Conservation (phyloP, 2,329 filamentous ascomycete species). For the Arachnopeziza araneosa region DNA sequence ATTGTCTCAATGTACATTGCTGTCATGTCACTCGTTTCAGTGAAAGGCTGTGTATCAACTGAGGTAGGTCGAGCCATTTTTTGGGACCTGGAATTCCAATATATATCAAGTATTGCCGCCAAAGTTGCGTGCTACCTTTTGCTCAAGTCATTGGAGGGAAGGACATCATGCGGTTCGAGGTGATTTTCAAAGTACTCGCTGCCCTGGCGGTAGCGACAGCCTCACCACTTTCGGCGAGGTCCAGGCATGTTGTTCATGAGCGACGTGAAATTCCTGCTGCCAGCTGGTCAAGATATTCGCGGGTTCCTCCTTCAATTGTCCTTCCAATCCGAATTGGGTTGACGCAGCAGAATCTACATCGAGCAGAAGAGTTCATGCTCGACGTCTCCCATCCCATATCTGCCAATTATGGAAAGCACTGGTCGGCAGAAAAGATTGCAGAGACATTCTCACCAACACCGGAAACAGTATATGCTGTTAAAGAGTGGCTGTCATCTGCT, state of each 20-base stretch:
- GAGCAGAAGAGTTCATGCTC: conserved; percentile 38
- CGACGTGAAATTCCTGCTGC: conserved; percentile 16
- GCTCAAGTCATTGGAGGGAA: conserved; percentile 20
- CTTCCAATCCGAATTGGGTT: conserved; percentile 36
- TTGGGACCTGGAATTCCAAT: background rate
- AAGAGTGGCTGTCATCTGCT: conserved; percentile 46
- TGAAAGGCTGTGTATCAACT: background rate
- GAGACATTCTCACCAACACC: conserved; percentile 37
- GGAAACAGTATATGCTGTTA: conserved; percentile 44
- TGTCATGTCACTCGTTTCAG: conserved; percentile 13
- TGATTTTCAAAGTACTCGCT: conserved; percentile 20
- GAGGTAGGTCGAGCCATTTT: conserved; percentile 1
- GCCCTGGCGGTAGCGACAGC: conserved; percentile 26
- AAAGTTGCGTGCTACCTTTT: conserved; percentile 11
- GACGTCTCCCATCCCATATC: conserved; percentile 41
- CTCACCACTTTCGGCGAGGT: conserved; percentile 17
- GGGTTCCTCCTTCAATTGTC: conserved; percentile 17
- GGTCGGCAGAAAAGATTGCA: conserved; percentile 38
- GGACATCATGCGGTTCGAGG: conserved; percentile 20
- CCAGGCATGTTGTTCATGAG: conserved; percentile 25
- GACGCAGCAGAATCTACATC: conserved; percentile 41
- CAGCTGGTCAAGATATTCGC: conserved; percentile 18
- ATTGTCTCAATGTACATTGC: conserved; percentile 5
- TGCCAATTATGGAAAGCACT: conserved; percentile 42
- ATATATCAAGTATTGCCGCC: conserved; percentile 11